Base-by-base conservation (phyloP, 2,329 filamentous ascomycete genomes). In the Dactylonectria estremocensis region DNA sequence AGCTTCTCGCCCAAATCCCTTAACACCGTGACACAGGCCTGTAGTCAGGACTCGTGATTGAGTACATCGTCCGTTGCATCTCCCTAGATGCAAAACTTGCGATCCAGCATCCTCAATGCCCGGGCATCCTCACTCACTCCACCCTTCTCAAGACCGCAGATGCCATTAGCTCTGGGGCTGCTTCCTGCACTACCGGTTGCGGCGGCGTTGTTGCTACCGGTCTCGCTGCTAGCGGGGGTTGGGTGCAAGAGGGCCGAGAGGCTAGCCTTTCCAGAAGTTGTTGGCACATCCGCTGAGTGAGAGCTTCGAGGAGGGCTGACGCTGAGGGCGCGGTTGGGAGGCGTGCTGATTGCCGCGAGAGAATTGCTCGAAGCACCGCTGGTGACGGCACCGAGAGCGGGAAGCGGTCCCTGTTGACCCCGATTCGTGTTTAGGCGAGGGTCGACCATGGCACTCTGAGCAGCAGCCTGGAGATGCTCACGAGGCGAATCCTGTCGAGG, bases 61-160 rank as follows among this genome's bases (percentile, higher is more conserved):
- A 49, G 11, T 16, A 40, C 33, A 22, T 40, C 31, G 18, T 28
- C n/a, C 24, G 14, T 56, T 45, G 49, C 64, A 31, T 58, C 24
- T 24, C 49, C 61, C 61, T 72, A 80, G 46, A 80, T 77, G 72
- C 79, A 81, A 72, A 89, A 88, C 73, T 88, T 88, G 70, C 86
- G 83, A 78, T 94, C 89, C 56, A 94, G 82, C 76, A 92, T 90
- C 69, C 89, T 86, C 52, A 93, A 79, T 2, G 90, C 91, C 71
- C 90, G 84, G 68, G 86, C 87, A 71, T 93, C 92, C 77, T 93
- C 91, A 18, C 86, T 82, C 55, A 88, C 89, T 5, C 85, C 87
- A 28, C 75, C 73, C 66, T 79, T 78, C 55, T 81, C 80, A 9
- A 77, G 61, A 5, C 72, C 70, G 18, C 72, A 74, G 16, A 75